Evolutionary conservation across 257 asterid genomes (phyloP).

Genomic region (Solanum chiquidenum): DNA sequence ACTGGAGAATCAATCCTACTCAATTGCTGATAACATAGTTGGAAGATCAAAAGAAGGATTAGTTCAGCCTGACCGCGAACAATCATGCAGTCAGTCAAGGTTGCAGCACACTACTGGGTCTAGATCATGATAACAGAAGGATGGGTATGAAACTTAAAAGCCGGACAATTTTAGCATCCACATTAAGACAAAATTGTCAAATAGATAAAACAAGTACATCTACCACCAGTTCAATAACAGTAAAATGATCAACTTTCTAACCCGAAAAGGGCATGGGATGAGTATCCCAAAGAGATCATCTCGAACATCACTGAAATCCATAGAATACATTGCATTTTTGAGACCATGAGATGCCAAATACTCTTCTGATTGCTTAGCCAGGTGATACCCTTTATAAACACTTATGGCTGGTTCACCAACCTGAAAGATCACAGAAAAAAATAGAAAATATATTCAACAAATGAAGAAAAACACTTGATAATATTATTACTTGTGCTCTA

Average conservation of each 20-base stretch:
- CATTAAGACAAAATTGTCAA: background rate
- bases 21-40: background rate
- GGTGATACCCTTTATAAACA: constrained; percentile 68
- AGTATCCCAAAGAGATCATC: constrained; percentile 80
- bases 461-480: background rate
- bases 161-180: background rate
- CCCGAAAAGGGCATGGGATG: constrained; percentile 68
- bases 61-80: background rate
- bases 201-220: background rate
- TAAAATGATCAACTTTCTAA: constrained; percentile 21
- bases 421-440: constrained; percentile 22
- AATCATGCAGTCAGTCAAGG: background rate
- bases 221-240: background rate
- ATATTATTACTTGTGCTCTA: background rate
- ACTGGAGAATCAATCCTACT: background rate
- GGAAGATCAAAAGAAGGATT: background rate
- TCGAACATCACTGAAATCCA: constrained; percentile 40
- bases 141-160: background rate
- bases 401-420: constrained; percentile 49
- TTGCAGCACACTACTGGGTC: background rate
- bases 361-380: constrained; percentile 69
- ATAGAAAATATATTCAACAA: background rate
- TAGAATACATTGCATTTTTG: constrained; percentile 57
- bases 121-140: background rate
- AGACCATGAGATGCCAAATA: constrained; percentile 72